Base-by-base conservation (phyloP, 1,284 basidiomycete species). In the Sutorius eximius region DNA sequence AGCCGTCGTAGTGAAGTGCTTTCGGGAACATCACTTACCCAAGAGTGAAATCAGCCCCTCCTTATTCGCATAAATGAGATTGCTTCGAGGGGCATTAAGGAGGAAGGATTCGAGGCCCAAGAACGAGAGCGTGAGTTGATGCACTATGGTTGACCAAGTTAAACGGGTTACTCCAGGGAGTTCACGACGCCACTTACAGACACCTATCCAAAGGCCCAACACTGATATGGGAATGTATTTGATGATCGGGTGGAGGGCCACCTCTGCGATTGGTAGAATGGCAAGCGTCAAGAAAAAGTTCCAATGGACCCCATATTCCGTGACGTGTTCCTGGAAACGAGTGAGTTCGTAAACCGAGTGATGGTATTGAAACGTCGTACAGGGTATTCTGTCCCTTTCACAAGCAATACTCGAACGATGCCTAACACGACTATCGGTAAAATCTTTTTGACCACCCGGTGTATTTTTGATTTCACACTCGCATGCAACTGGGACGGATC, bases 241-340 rank as follows among this genome's bases (percentile, higher is more conserved):
- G 36, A 91, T 80, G 7, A 91, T 45, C 0, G 89, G 87, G 55
- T 89, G 85, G 8, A 93, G 68, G 0, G 86, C 53, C 0, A 89
- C 82, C 60, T 93, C 87, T 7, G 93, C 72, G 1, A 91, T 70
- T 0, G 95, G 95, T 3, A 98, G 71, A 1, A 92, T 59, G 0
- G 87, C 93, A 13, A 99, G 78, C 0, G 97, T 98, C 65, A 98
- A 82, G 80, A 99, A 99, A 73, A 99, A 99, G 71, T 99, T 99
- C 97, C 97, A 99, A 67, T 98, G 95, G 0, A 87, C 86, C 1
- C 97, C 97, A 62, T 99, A 99, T 74, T 99, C 96, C 0, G 93
- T 88, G 42, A 91, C 86, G 61, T 99, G 97, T 77, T 99, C 96
- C 93, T 95, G 60, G 5, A 18, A 53, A 51, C n/a, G 22, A 32